These are phyloP conservation scores for Echites panduratus DNA, from an alignment of 257 asterid genomes.

Conservation along the genomic window DNA sequence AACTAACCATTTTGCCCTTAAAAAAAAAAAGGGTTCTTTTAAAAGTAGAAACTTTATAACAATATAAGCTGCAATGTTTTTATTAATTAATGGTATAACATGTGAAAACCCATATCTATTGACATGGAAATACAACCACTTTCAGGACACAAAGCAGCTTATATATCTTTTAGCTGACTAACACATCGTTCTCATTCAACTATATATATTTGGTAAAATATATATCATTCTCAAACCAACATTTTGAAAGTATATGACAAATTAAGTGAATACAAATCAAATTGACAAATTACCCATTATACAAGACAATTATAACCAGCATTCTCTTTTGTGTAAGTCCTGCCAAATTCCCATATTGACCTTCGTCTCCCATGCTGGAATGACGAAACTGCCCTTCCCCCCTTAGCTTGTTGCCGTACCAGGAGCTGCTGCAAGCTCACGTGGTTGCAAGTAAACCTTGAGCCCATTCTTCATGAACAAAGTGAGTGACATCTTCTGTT, in stretches of 20 bases:
- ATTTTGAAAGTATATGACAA: not conserved
- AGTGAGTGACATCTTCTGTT: conserved; percentile 85
- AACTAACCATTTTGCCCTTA: too few relatives aligned
- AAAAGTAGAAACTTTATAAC: too few relatives aligned
- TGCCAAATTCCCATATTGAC: not conserved
- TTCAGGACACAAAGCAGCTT: not conserved
- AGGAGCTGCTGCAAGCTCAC: conserved; percentile 36
- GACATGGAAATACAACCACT: not conserved
- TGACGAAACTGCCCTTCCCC: conserved; percentile 1
- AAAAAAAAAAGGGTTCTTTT: too few relatives aligned
- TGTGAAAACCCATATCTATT: not conserved
- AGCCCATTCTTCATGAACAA: conserved; percentile 72
- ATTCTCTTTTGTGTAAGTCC: not conserved
- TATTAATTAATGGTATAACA: not conserved
- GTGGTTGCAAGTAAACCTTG: conserved; percentile 46
- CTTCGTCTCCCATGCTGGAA: not conserved
- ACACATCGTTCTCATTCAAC: not conserved
- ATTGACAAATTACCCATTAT: conserved; percentile 3
- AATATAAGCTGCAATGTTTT: not conserved
- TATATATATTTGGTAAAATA: not conserved
- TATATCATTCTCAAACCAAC: not conserved
- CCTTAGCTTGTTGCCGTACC: too few relatives aligned
- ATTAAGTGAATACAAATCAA: conserved; percentile 8
- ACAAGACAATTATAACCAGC: not conserved
- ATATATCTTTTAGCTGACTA: not conserved